Evolutionary conservation across 352 stramenopile genomes (phyloP), one percentile per base, ranked within the genome.

Genomic region (Pythium inflatum): DNA sequence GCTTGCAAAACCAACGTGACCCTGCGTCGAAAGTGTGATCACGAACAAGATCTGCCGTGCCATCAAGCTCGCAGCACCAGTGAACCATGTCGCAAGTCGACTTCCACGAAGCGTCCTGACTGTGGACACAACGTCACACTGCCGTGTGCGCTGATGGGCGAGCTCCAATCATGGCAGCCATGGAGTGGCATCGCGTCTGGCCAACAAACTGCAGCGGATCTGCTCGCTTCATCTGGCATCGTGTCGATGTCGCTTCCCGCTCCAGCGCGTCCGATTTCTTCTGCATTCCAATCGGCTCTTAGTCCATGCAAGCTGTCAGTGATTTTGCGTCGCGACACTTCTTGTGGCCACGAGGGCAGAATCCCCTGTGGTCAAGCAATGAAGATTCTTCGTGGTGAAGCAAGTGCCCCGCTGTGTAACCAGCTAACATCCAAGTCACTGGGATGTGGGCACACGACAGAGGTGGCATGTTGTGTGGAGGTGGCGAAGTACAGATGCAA

Each of bases 321-420:
- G 16, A 41, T 85, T 1, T 76, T 87, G 38, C 70, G 75, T 40
- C 70, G 83, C 24, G 62, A 71, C 0, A 77, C 43, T 6, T 75
- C 74, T 0, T 92, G 85, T 51, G 83, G 78, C n/a, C 85, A 93
- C 40, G 77, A 88, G 33, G 57, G 81, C 13, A 76, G 87, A 9
- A 70, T 89, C 53, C 82, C 83, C 36, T 93, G 83, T 50, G 72
- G 74, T 12, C 62, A 74, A 14, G 83, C 79, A 5, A 80, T 90
- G 34, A 81, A 82, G 31, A 49, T 85, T 38, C 49, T 91, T 13
- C 53, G 54, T 40, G 58, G 54, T 11, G 67, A 71, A 18, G 33
- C 22, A 12, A 25, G 24, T 3, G 58, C 54, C 33, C 70, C 60
- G 51, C 9, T 56, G 45, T 72, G 62, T 36, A 62, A 55, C 40